Evolutionary conservation across 371 early-diverging fungal species (phyloP).

Genomic region (Mortierella sp.): DNA sequence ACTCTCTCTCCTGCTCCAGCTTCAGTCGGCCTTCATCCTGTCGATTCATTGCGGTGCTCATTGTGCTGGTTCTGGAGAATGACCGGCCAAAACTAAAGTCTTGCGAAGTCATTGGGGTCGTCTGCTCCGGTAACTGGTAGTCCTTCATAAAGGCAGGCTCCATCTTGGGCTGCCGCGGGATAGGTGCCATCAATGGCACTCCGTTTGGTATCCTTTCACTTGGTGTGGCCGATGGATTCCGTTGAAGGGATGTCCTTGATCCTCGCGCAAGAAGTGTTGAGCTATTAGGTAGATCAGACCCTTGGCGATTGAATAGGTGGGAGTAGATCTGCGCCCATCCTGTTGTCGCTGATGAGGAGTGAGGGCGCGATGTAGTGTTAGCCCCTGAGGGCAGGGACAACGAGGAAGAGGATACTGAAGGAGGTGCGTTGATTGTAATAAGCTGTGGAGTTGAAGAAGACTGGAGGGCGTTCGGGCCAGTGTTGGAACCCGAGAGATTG

Average conservation of each 20-base stretch:
- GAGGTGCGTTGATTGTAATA: not conserved
- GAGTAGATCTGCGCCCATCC: not conserved
- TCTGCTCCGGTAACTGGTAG: slow-evolving; percentile 10
- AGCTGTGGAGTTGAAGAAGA: not conserved
- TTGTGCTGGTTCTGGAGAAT: not conserved
- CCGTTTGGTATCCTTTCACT: not conserved
- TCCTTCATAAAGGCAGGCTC: slow-evolving; percentile 22
- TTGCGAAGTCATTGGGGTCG: not conserved
- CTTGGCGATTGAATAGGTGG: not conserved
- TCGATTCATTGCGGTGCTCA: slow-evolving; percentile 6
- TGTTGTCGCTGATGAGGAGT: not conserved
- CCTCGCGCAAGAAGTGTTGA: slow-evolving; percentile 14
- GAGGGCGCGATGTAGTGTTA: not conserved
- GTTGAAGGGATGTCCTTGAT: slow-evolving; percentile 22
- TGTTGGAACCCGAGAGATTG: slow-evolving; percentile 9
- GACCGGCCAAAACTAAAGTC: not conserved
- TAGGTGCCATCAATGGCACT: slow-evolving; percentile 14
- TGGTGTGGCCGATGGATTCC: slow-evolving; percentile 9
- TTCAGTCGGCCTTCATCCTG: slow-evolving; percentile 40
- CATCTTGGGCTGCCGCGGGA: slow-evolving; percentile 7
- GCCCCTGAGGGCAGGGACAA: not conserved
- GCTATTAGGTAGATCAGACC: slow-evolving; percentile 12
- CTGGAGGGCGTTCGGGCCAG: not conserved
- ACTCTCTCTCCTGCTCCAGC: slow-evolving; percentile 31
- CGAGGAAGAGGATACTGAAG: slow-evolving; percentile 10